Base-by-base conservation (phyloP, 345 rosid genomes). In the Camelina sativa region DNA sequence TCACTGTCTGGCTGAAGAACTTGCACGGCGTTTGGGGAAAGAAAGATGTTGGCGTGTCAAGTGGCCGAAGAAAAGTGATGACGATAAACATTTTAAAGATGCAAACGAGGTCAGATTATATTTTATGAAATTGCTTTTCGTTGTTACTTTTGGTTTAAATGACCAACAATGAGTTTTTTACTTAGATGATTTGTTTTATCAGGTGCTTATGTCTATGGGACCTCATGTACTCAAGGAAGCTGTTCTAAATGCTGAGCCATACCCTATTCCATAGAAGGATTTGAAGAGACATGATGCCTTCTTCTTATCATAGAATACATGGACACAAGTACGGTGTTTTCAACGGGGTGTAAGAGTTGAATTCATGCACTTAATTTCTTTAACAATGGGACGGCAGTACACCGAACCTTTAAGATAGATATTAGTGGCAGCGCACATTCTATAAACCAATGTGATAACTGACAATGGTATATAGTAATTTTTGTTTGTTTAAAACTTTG, bases 21-120 rank as follows among this genome's bases (percentile, higher is more conserved):
- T 94, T 66, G 97, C 98, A 56, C 95, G 98, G 46, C 98, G 98
- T 17, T 71, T 94, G 67, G 97, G 98, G 47, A 89, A 86, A 84
- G 98, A 94, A 83, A 94, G 95, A 93, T 94, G 98, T 78, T 94
- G 98, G 98, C 86, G 96, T 68, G 93, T 94, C 65, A 88, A 58
- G 70, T 94, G 98, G 98, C 98, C 98, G 0, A 94, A 82, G 85
- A 94, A 88, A 80, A 82, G 73, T 17, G 83, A 77, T n/a, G 83
- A 77, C 5, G 72, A 55, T 30, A 80, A 71, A 35, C 46, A 74
- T 76, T 94, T 71, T 72, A 94, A 94, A 83, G 98, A 94, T 81
- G 98, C 98, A 65, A 94, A 93, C 78, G 98, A 93, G 96, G 98
- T 93, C 56, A 71, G 83, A 55, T 60, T 62, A 28, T 1, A 13